Percentiles rank a stretch among this genome's conserved stretches.
These are phyloP conservation scores for Coelastrella sp. DNA, from an alignment of 139 green algal species.

Conservation along the genomic window DNA sequence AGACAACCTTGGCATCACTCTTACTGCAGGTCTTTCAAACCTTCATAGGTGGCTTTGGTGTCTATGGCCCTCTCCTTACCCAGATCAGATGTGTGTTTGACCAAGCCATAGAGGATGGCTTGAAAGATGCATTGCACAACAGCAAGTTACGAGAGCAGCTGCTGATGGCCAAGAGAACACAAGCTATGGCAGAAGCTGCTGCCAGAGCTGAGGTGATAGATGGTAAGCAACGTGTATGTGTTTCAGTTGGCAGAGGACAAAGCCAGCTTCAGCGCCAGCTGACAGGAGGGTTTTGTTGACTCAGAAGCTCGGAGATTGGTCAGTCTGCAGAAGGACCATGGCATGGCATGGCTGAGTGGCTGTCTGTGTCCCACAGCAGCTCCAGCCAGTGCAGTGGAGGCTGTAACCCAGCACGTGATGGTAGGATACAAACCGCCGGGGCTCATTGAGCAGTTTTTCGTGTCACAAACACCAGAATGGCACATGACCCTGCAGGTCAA, in stretches of 20 bases:
- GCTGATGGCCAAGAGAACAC: neutral
- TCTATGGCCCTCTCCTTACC: neutral
- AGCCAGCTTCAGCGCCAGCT: too few relatives aligned
- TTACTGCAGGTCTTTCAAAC: conserved; percentile 52
- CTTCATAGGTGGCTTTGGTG: conserved; percentile 60
- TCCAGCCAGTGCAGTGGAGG: too few relatives aligned
- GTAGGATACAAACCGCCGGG: too few relatives aligned
- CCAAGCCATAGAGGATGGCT: conserved; percentile 7
- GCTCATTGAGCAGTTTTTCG: too few relatives aligned
- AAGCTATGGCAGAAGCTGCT: conserved; percentile 12
- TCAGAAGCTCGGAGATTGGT: too few relatives aligned
- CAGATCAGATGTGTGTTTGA: conserved; percentile 6
- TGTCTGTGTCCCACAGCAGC: too few relatives aligned
- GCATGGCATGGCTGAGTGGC: too few relatives aligned
- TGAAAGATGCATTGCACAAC: conserved; percentile 34
- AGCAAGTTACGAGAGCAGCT: conserved; percentile 26
- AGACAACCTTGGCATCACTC: neutral
- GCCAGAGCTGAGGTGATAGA: conserved; percentile 1
- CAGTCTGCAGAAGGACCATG: too few relatives aligned
- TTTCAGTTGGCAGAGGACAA: too few relatives aligned
- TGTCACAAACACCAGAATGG: neutral
- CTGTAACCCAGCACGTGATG: too few relatives aligned
- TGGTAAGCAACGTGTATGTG: neutral
- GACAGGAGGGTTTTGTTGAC: too few relatives aligned
- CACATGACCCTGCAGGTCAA: neutral